Percentiles rank a stretch among this genome's conserved stretches.
These are phyloP conservation scores for Suhomyces maxii DNA, from an alignment of 1,139 yeast species.

Conservation along the genomic window DNA sequence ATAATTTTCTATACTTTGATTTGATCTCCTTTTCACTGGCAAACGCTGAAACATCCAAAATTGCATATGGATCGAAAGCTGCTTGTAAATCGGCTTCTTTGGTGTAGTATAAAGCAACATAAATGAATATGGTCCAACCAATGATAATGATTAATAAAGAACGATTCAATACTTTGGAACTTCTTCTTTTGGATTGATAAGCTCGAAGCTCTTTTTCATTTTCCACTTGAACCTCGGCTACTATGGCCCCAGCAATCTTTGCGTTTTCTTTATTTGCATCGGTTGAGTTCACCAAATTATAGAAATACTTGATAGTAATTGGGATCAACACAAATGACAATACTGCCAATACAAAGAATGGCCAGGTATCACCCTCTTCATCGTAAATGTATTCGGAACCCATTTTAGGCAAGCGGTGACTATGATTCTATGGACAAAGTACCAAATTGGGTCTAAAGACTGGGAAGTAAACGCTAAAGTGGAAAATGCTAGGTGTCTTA, in stretches of 20 bases:
- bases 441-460: no score
- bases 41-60: slow-evolving; percentile 69
- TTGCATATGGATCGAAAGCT: slow-evolving; percentile 86
- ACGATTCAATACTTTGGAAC: slow-evolving; percentile 45
- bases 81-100: slow-evolving; percentile 45
- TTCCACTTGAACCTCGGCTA: slow-evolving; percentile 36
- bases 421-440: neutral
- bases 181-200: slow-evolving; percentile 40
- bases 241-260: slow-evolving; percentile 34
- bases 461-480: no score
- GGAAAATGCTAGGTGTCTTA: neutral
- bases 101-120: slow-evolving; percentile 50
- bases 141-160: slow-evolving; percentile 46
- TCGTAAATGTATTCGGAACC: slow-evolving; percentile 71
- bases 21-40: slow-evolving; percentile 78
- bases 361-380: slow-evolving; percentile 94
- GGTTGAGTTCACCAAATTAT: slow-evolving; percentile 22
- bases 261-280: slow-evolving; percentile 26
- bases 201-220: slow-evolving; percentile 43
- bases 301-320: slow-evolving; percentile 52
- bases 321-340: slow-evolving; percentile 66
- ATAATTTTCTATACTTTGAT: slow-evolving; percentile 79
- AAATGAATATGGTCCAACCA: slow-evolving; percentile 70
- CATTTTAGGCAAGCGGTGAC: slow-evolving; percentile 14
- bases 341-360: slow-evolving; percentile 81